Percentiles rank a stretch among this genome's conserved stretches.
phyloP scores from a whole-genome alignment of 768 basidiomycete species.

The Exsudoporus frostii region DNA sequence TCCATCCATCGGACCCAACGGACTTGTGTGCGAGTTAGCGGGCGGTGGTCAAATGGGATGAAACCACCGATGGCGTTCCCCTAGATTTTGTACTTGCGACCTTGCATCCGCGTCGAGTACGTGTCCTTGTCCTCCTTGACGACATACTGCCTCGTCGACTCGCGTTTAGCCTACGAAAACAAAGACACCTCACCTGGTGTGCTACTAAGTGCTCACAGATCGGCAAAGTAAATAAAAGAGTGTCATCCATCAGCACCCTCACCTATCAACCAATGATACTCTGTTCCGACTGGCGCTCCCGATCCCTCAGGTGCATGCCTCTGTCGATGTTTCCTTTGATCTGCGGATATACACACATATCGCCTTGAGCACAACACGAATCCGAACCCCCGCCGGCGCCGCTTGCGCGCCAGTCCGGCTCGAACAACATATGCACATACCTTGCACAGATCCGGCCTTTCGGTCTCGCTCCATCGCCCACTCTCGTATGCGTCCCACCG shows the following conservation, averaged over 20 bases:
- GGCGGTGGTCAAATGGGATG: background rate
- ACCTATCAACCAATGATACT: slow-evolving; percentile 7
- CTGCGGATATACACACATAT: too few species aligned
- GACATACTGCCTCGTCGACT: background rate
- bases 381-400: too few species aligned
- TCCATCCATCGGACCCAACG: slow-evolving; percentile 6
- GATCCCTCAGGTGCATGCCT: slow-evolving; percentile 1
- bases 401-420: too few species aligned
- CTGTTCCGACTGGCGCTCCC: background rate
- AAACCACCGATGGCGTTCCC: background rate
- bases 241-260: background rate
- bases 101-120: slow-evolving; percentile 9
- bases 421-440: too few species aligned
- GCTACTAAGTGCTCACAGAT: background rate
- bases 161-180: background rate
- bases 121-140: slow-evolving; percentile 12
- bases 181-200: background rate
- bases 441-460: slow-evolving; percentile 9
- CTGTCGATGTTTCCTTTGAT: slow-evolving; percentile 2
- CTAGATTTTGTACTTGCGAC: slow-evolving; percentile 11
- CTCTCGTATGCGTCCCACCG: slow-evolving; percentile 4
- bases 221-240: too few species aligned
- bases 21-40: slow-evolving; percentile 6
- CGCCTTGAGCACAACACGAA: background rate
- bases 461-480: slow-evolving; percentile 8